Evolutionary conservation across 345 rosid genomes (phyloP), one percentile per base, ranked within the genome.

Genomic region (Sonneratia caseolaris): DNA sequence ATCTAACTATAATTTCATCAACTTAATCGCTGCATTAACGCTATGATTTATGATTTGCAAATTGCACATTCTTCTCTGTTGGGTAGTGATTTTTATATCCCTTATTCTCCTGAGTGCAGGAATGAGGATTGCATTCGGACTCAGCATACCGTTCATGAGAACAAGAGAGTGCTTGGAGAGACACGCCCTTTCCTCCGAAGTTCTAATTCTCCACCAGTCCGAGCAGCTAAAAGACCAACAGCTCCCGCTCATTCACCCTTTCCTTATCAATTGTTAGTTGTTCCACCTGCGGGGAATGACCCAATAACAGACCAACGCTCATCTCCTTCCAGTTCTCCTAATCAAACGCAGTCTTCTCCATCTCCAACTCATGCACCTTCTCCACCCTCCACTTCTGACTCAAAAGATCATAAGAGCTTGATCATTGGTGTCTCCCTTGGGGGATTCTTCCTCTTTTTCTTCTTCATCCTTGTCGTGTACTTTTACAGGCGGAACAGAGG

Each of bases 401-500:
- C 7, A 53, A 21, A 19, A 21, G 9, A 18, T 19, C 3, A 19
- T 53, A n/a, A 80, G 47, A 78, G 53, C 19, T 67, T 64, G 71
- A 14, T 84, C 35, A 56, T 89, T 19, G 72, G 67, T 38, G 90
- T 82, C 65, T 68, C 75, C 19, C 65, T 81, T 57, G 86, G 85
- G 22, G 86, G 79, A 21, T 72, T 81, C 11, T 4, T 66, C 47
- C 68, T 88, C 15, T 61, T 84, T 65, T 43, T 90, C 45, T 27
- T 87, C 16, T 66, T 83, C 62, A 73, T 73, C 37, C 24, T 77
- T 2, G 79, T 81, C 35, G 61, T 87, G 36, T 79, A 73, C 74
- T 76, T 83, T 59, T 81, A 48, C 75, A 82, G 73, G 81, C 68
- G 82, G 57, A 78, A 77, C 19, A 79, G 80, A 76, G 91, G 82